phyloP scores from a whole-genome alignment of 768 basidiomycete species.

The Pleurotus cornucopiae region DNA sequence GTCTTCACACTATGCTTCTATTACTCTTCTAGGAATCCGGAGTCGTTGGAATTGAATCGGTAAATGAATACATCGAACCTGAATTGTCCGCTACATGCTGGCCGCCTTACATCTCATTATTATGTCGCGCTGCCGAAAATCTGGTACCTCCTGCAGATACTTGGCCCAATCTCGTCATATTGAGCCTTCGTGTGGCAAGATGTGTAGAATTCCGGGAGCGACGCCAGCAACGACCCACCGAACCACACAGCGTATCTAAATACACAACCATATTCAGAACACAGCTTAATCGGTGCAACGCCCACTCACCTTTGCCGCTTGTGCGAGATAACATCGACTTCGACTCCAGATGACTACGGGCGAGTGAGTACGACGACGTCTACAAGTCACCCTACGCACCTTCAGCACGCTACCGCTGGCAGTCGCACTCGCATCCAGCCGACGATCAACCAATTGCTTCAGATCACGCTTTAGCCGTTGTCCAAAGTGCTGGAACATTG shows the following conservation, averaged over 20 bases:
- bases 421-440: conserved; percentile 73
- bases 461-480: conserved; percentile 93
- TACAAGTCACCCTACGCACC: conserved; percentile 37
- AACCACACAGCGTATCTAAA: conserved; percentile 93
- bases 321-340: conserved; percentile 97
- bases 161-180: conserved; percentile 90
- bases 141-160: conserved; percentile 88
- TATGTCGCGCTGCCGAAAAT: conserved; percentile 89
- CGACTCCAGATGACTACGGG: conserved; percentile 86
- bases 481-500: conserved; percentile 99
- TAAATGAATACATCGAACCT: conserved; percentile 1
- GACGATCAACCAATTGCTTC: conserved; percentile 88
- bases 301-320: conserved; percentile 81
- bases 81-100: not conserved
- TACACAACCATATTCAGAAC: no score
- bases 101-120: not conserved
- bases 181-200: conserved; percentile 93
- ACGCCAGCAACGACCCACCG: conserved; percentile 92
- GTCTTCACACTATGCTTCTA: no score
- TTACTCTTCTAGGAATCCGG: no score
- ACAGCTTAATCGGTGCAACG: conserved; percentile 5
- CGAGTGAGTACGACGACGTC: not conserved
- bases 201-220: conserved; percentile 91
- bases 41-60: not conserved
- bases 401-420: conserved; percentile 73